Evolutionary conservation across 2,329 filamentous ascomycete species (phyloP), one percentile per base, ranked within the genome.

Genomic region (Fusarium sterilihyphosum): DNA sequence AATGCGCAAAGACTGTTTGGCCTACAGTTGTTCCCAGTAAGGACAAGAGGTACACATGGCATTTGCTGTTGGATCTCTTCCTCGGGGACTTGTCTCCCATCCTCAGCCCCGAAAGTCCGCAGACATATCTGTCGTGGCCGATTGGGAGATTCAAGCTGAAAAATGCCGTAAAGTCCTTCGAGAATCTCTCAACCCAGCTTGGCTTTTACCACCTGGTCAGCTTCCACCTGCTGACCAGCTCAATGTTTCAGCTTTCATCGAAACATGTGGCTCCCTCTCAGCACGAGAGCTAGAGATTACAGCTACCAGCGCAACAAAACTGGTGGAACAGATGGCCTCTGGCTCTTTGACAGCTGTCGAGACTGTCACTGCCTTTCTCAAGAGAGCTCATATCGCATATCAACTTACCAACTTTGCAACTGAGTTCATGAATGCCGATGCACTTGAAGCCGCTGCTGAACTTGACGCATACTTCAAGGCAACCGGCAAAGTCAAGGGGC

Each of bases 91-190:
- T 10, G 5, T 26, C 24, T 26, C 5, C 5, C 43, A 26, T 20
- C 26, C 17, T 26, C 43, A 26, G 24, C 24, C 24, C 8, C 12
- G 3, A 14, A 46, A 26, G 44, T 46, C 24, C 2, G 8, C 44
- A 2, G 24, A 14, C 2, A 26, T 1, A 3, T 46, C 24, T 26
- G 24, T 46, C 8, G 0, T 20, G 12, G 17, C 18, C 1, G 24
- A 46, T 26, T 26, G 18, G 44, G 44, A 26, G 18, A 20, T 26
- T 0, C 17, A 26, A 46, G 24, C 44, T 46, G 44, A 20, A 3
- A 46, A 10, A 14, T 46, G 44, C 5, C 44, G 44, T 4, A 26
- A 26, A 20, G 44, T 46, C 5, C 17, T 46, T 7, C 17, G 24
- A 26, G 17, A 26, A 9, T 46, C 44, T 3, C 17, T 26, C 44